Conservation (phyloP, 345 rosid species). For the Zanthoxylum bungeanum region DNA sequence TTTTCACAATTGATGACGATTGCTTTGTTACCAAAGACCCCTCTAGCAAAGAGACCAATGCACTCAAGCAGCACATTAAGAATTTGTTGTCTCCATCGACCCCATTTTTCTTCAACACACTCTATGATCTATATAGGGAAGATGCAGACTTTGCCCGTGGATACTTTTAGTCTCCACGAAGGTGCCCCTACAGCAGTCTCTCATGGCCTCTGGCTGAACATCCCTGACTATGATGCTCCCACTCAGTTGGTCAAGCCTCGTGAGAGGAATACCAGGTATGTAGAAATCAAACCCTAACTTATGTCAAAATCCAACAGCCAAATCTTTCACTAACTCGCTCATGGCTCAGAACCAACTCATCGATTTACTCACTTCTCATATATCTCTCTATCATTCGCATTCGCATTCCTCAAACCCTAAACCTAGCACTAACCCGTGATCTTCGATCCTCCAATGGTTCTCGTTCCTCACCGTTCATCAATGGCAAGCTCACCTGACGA, state of each 20-base stretch:
- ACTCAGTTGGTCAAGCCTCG: constrained; percentile 52
- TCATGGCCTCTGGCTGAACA: constrained; percentile 57
- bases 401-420: constrained; percentile 26
- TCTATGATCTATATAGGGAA: constrained; percentile 49
- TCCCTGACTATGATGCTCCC: constrained; percentile 51
- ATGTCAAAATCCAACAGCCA: constrained; percentile 1
- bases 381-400: constrained; percentile 72
- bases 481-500: constrained; percentile 70
- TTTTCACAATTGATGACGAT: too few relatives aligned
- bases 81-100: constrained; percentile 47
- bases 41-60: too few relatives aligned
- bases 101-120: constrained; percentile 47
- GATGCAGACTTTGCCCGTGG: constrained; percentile 49
- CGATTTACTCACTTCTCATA: constrained; percentile 82
- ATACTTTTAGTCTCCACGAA: constrained; percentile 41
- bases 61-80: constrained; percentile 49
- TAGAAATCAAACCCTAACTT: constrained; percentile 25
- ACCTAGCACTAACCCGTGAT: constrained; percentile 44
- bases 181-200: constrained; percentile 42
- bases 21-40: too few relatives aligned
- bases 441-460: constrained; percentile 82
- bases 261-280: constrained; percentile 49
- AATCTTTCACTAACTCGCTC: constrained; percentile 25
- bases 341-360: constrained; percentile 58
- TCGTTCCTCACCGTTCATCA: constrained; percentile 68